Evolutionary conservation across 163 green algal genomes (phyloP).

Genomic region (Scenedesmus sp.): DNA sequence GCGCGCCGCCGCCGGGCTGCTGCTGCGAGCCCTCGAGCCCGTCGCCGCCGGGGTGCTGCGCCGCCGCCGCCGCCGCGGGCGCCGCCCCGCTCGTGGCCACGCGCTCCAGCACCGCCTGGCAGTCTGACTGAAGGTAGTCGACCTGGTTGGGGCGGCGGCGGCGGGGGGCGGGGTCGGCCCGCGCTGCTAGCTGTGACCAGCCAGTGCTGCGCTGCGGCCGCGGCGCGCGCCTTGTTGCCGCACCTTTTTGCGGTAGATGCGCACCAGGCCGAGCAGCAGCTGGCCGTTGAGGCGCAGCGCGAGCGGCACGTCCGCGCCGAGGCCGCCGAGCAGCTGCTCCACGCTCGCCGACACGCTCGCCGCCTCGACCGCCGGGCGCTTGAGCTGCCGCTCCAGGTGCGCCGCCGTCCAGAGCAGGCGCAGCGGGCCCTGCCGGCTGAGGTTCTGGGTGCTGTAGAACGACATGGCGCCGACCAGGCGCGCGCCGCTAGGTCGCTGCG

Average conservation of each 20-base stretch:
- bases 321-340: slow-evolving; percentile 89
- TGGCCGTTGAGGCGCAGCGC: slow-evolving; percentile 93
- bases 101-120: slow-evolving; percentile 52
- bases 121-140: slow-evolving; percentile 86
- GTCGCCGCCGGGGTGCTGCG: not conserved
- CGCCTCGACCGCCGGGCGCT: slow-evolving; percentile 69
- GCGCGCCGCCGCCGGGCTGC: not conserved
- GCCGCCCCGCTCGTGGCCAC: not conserved
- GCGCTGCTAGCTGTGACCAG: no score
- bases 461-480: no score
- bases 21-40: not conserved
- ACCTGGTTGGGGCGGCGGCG: slow-evolving; percentile 50
- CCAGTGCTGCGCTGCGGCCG: slow-evolving; percentile 8
- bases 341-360: slow-evolving; percentile 50
- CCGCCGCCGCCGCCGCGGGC: not conserved
- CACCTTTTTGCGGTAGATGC: slow-evolving; percentile 75
- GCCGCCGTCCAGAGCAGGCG: slow-evolving; percentile 93
- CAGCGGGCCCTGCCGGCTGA: slow-evolving; percentile 88
- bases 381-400: slow-evolving; percentile 87
- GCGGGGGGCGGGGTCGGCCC: no score
- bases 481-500: no score
- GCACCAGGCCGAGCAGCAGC: slow-evolving; percentile 93
- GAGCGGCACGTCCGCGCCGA: slow-evolving; percentile 85
- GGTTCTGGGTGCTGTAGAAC: slow-evolving; percentile 89
- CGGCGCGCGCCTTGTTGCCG: not conserved